Evolutionary conservation across 371 early-diverging fungal genomes (phyloP).

Genomic region (Globomyces sp.): DNA sequence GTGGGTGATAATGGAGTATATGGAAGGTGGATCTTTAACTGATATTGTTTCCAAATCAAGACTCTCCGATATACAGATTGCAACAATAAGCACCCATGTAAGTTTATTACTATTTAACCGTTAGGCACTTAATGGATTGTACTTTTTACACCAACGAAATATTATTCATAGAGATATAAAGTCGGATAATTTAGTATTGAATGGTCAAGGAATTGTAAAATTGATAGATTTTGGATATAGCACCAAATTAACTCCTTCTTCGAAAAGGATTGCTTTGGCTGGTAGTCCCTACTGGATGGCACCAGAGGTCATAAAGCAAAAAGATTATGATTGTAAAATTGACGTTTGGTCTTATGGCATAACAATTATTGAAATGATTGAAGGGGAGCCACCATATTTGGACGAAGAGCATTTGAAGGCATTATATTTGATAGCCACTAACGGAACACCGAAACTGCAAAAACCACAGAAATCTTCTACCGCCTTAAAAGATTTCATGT

Average conservation of each 20-base stretch:
- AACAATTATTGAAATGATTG: conserved; percentile 94
- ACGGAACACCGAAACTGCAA: conserved; percentile 74
- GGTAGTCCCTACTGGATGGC: conserved; percentile 94
- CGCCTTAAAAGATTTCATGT: conserved; percentile 76
- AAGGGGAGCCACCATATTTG: conserved; percentile 90
- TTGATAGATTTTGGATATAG: conserved; percentile 40
- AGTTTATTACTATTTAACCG: neutral
- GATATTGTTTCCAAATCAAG: conserved; percentile 91
- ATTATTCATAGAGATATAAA: conserved; percentile 95
- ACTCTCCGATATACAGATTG: conserved; percentile 66
- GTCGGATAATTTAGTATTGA: conserved; percentile 85
- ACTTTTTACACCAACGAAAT: conserved; percentile 79
- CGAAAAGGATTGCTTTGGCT: conserved; percentile 86
- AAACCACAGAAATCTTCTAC: conserved; percentile 70
- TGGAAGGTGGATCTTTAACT: conserved; percentile 88
- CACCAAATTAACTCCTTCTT: conserved; percentile 74
- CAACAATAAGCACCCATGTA: conserved; percentile 1
- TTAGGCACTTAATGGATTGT: conserved; percentile 72
- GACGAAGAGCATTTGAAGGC: conserved; percentile 89
- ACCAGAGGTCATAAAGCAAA: conserved; percentile 31
- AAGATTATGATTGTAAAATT: conserved; percentile 80
- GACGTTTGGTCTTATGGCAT: conserved; percentile 95
- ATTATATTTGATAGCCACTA: conserved; percentile 85
- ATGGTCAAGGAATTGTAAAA: conserved; percentile 81
- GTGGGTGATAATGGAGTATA: conserved; percentile 89